Base-by-base conservation (phyloP, 192 early-diverging fungal genomes). In the Coemansia sp. region DNA sequence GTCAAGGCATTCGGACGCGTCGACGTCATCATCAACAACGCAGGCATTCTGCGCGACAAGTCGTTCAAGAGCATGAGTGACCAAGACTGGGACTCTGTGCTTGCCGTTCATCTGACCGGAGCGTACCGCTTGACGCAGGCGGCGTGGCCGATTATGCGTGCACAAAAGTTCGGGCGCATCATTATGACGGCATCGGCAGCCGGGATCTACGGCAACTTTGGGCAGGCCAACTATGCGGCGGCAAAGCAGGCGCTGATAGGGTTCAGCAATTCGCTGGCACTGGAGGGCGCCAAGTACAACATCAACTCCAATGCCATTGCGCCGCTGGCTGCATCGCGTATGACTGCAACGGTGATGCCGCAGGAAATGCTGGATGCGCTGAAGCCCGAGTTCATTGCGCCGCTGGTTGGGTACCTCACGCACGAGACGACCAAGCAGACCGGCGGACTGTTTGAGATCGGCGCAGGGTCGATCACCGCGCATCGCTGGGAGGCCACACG, bases 141-240 rank as follows among this genome's bases (percentile, higher is more conserved):
- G 50, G 97, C 97, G 2, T 99, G 97, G 97, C 87, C 89, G 31
- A 82, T 92, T 65, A 93, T 99, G 86, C 87, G 87, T 58, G 93
- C 96, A 84, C 96, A 98, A 68, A 94, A 95, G 68, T 99, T 82
- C 59, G 97, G 97, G 44, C 86, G 93, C 60, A 84, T 95, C 59
- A 89, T 96, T 69, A 94, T 91, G 85, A 92, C 91, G 62, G 89
- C 96, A 14, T 97, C 95, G 48, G 95, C 95, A 48, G 94, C 97
- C 47, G 97, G 97, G 59, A 89, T 99, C 57, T 99, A 99, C 74
- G 97, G 97, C 58, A 99, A 98, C 86, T 98, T 97, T 86, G 97
- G 97, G 45, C 88, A 92, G 72, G 87, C 71, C 44, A 83, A 74
- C 67, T 82, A 81, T 55, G 73, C 57, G 37, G 75, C 84, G 75